A percentile compares a stretch with the other conserved stretches of the same genome.
Evolutionary conservation across 2,329 filamentous ascomycete genomes (phyloP).

Genomic region (Capronia epimyces): DNA sequence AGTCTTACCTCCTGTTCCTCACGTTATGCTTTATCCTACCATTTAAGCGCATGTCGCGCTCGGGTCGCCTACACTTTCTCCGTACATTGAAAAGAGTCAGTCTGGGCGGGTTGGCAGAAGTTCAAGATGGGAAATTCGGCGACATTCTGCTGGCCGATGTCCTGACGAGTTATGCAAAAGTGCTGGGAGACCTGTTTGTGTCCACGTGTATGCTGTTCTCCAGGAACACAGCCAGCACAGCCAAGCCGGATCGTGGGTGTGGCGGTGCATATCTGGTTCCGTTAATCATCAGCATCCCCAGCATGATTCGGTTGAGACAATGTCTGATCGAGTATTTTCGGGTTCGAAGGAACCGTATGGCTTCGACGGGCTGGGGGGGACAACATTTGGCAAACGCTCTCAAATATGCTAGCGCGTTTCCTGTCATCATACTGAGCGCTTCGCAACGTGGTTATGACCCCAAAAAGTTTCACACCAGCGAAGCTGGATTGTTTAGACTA

Average conservation of each 20-base stretch:
- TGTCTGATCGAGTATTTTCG: conserved; percentile 83
- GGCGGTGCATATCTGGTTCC: conserved; percentile 76
- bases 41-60: conserved; percentile 60
- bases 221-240: conserved; percentile 65
- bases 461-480: conserved; percentile 48
- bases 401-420: conserved; percentile 92
- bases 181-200: conserved; percentile 84
- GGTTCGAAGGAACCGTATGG: conserved; percentile 51
- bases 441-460: conserved; percentile 61
- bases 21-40: conserved; percentile 67
- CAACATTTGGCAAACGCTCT: conserved; percentile 88
- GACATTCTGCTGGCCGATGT: conserved; percentile 92
- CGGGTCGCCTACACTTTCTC: conserved; percentile 70
- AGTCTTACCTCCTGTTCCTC: conserved; percentile 72
- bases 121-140: conserved; percentile 86
- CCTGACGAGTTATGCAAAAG: conserved; percentile 88
- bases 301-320: conserved; percentile 79
- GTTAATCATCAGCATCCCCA: conserved; percentile 76
- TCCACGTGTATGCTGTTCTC: conserved; percentile 86
- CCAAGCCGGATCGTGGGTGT: conserved; percentile 72
- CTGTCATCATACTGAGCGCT: conserved; percentile 76
- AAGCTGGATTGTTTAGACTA: conserved; percentile 51
- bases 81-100: conserved; percentile 69
- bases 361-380: conserved; percentile 63
- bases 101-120: conserved; percentile 78